Conservation (phyloP, 176 grass and related monocot genomes). For the Aegilops bicornis region DNA sequence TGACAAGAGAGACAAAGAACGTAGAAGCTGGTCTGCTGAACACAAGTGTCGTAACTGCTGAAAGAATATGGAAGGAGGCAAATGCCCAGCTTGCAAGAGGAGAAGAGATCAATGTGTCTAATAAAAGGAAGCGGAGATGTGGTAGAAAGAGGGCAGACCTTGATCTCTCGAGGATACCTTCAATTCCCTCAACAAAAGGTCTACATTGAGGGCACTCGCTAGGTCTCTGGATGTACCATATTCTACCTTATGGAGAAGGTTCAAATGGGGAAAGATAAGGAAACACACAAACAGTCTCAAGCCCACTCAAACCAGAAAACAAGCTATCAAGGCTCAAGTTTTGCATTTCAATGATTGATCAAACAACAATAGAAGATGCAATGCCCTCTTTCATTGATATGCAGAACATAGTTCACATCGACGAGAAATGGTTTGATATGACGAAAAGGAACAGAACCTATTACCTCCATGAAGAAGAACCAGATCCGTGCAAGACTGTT, state of each 20-base stretch:
- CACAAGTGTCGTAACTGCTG: background rate
- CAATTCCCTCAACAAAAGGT: background rate
- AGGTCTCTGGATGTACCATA: background rate
- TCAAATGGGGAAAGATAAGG: background rate
- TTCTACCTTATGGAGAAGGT: background rate
- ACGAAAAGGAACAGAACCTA: no score
- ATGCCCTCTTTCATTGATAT: no score
- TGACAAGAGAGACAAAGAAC: background rate
- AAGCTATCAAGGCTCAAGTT: no score
- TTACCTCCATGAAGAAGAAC: no score
- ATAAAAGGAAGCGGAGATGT: background rate
- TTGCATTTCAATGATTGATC: no score
- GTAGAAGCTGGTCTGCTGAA: background rate
- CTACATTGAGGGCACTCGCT: background rate
- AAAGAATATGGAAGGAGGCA: background rate
- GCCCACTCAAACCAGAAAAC: no score
- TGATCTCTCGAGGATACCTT: background rate
- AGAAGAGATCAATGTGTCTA: background rate
- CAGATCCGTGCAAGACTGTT: no score
- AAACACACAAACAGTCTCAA: no score
- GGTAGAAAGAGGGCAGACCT: background rate
- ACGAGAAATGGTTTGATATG: no score
- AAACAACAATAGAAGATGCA: no score
- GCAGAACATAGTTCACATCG: no score
- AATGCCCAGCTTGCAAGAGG: no score